Percentiles rank a stretch among this genome's conserved stretches.
Conservation (phyloP, 2,329 filamentous ascomycete species). For the Colletotrichum sp. region DNA sequence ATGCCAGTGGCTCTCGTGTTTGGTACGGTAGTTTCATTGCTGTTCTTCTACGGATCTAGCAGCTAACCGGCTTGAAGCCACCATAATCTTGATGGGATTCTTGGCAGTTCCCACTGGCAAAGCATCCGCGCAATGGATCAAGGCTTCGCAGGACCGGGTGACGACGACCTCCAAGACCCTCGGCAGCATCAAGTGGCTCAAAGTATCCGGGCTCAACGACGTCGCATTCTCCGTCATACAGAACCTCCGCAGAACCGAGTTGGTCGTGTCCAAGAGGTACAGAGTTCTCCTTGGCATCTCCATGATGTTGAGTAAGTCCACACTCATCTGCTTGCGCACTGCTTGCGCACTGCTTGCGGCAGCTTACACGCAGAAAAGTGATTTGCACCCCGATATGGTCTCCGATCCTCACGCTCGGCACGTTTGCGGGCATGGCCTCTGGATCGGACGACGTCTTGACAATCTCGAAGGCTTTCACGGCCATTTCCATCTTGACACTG, state of each 20-base stretch:
- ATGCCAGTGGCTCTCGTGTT: slow-evolving; percentile 50
- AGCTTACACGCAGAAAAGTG: neutral
- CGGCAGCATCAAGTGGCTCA: slow-evolving; percentile 55
- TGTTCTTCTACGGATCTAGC: neutral
- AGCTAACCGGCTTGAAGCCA: slow-evolving; percentile 19
- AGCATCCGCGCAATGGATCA: slow-evolving; percentile 51
- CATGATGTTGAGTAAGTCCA: slow-evolving; percentile 19
- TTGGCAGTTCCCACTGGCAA: slow-evolving; percentile 25
- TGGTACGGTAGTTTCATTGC: slow-evolving; percentile 32
- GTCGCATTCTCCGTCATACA: slow-evolving; percentile 33
- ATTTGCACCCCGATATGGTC: slow-evolving; percentile 24
- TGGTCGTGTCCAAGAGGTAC: slow-evolving; percentile 26
- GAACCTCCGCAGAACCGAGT: slow-evolving; percentile 23
- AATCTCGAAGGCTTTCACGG: slow-evolving; percentile 24
- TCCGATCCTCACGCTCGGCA: slow-evolving; percentile 25
- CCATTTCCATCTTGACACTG: slow-evolving; percentile 25
- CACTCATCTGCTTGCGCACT: neutral
- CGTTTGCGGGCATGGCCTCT: slow-evolving; percentile 21
- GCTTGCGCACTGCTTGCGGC: neutral
- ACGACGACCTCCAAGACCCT: slow-evolving; percentile 52
- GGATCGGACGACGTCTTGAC: neutral
- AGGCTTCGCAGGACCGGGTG: slow-evolving; percentile 54
- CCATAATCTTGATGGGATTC: slow-evolving; percentile 37
- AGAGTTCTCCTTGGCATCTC: slow-evolving; percentile 23
- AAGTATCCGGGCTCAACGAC: slow-evolving; percentile 51